A percentile compares a stretch with the other conserved stretches of the same genome.
phyloP scores from a whole-genome alignment of 2,329 filamentous ascomycete species.

The Chaetomiaceae sp. region DNA sequence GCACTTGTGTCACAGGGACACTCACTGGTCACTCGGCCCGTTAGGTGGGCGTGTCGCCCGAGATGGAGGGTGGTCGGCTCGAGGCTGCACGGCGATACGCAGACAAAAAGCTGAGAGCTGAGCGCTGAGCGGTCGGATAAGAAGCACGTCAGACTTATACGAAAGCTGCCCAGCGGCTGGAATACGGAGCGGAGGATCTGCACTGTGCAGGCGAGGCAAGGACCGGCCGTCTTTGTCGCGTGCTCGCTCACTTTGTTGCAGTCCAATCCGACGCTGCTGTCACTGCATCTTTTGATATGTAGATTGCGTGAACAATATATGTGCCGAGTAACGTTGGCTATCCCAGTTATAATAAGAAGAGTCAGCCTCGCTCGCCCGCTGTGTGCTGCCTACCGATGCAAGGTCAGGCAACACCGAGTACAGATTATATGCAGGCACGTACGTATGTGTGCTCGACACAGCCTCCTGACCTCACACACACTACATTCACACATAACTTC shows the following conservation, averaged over 20 bases:
- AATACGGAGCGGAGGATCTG: neutral
- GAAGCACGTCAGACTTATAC: conserved; percentile 3
- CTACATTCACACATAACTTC: too few species aligned
- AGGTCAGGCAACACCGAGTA: too few species aligned
- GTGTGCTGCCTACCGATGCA: too few species aligned
- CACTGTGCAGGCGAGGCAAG: conserved; percentile 15
- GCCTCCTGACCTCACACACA: too few species aligned
- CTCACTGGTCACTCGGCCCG: conserved; percentile 13
- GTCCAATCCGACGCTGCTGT: neutral
- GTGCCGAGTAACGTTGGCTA: too few species aligned
- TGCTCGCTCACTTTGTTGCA: conserved; percentile 10
- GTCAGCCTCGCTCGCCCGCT: too few species aligned
- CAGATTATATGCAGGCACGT: too few species aligned
- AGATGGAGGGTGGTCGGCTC: conserved; percentile 4
- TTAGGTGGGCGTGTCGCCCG: conserved; percentile 1
- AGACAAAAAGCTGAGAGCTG: neutral
- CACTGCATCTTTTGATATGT: too few species aligned
- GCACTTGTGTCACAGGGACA: conserved; percentile 8
- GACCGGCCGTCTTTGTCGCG: neutral
- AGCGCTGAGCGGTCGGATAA: conserved; percentile 6
- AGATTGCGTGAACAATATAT: too few species aligned
- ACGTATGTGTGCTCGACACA: too few species aligned
- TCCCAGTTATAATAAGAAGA: too few species aligned
- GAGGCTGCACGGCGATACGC: conserved; percentile 8
- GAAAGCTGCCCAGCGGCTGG: neutral